Evolutionary conservation across 192 early-diverging fungal species (phyloP).

Genomic region (Coemansia interrupta): DNA sequence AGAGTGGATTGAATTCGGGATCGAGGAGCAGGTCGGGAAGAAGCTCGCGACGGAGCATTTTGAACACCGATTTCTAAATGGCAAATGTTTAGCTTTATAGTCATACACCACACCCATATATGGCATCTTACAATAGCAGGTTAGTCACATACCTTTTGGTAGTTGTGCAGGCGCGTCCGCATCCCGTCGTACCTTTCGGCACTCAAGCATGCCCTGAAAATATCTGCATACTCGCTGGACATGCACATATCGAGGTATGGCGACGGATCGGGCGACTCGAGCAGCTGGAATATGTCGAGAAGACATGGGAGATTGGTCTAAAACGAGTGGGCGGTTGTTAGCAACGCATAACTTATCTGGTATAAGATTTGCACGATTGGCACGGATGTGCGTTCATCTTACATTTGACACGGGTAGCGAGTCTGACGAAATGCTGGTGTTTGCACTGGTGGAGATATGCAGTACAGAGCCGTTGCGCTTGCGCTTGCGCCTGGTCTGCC

Average conservation of each 20-base stretch:
- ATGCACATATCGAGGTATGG: slow-evolving; percentile 27
- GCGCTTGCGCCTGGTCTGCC: background rate
- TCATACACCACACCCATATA: background rate
- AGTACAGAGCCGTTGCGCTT: too few relatives aligned
- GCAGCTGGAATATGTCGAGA: slow-evolving; percentile 44
- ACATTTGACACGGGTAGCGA: too few relatives aligned
- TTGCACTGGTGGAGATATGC: too few relatives aligned
- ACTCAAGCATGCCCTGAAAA: slow-evolving; percentile 32
- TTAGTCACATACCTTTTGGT: slow-evolving; percentile 49
- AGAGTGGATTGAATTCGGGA: slow-evolving; percentile 41
- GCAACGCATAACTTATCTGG: too few relatives aligned
- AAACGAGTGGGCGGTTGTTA: too few relatives aligned
- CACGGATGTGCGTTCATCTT: too few relatives aligned
- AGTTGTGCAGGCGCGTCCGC: slow-evolving; percentile 55
- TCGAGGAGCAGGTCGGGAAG: slow-evolving; percentile 56
- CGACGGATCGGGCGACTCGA: slow-evolving; percentile 38
- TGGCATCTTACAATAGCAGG: background rate
- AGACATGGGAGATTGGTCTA: slow-evolving; percentile 20
- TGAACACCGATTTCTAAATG: slow-evolving; percentile 62
- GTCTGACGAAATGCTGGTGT: too few relatives aligned
- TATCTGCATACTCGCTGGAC: slow-evolving; percentile 33
- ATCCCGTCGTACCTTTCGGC: slow-evolving; percentile 28
- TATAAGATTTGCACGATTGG: too few relatives aligned
- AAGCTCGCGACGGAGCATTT: slow-evolving; percentile 67
- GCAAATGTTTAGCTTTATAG: background rate